Percentiles rank a stretch among this genome's conserved stretches.
These are phyloP conservation scores for Psilocybe cyanescens DNA, from an alignment of 768 basidiomycete species.

Conservation along the genomic window DNA sequence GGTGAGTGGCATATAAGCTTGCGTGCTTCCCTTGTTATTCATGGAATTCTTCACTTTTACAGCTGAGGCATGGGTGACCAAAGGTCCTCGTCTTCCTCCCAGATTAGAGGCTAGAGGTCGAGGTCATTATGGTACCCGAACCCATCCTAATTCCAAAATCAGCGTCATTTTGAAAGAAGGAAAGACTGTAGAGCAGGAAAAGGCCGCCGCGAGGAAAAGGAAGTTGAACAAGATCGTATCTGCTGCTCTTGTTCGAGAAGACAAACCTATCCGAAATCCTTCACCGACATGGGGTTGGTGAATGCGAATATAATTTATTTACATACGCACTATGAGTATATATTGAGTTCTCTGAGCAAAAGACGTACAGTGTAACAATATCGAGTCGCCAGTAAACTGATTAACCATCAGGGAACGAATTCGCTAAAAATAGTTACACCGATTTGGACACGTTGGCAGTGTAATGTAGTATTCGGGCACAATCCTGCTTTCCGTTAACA, in stretches of 20 bases:
- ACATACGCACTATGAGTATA: slow-evolving; percentile 4
- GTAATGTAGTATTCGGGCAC: slow-evolving; percentile 5
- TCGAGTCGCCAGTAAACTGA: too few species aligned
- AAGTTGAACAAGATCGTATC: slow-evolving; percentile 80
- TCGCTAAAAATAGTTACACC: slow-evolving; percentile 24
- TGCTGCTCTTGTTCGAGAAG: slow-evolving; percentile 78
- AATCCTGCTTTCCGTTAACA: slow-evolving; percentile 10
- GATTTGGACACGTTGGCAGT: slow-evolving; percentile 28
- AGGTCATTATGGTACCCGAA: slow-evolving; percentile 76
- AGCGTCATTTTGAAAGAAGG: slow-evolving; percentile 82
- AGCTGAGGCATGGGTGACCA: slow-evolving; percentile 96
- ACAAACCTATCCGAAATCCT: slow-evolving; percentile 77
- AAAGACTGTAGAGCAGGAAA: slow-evolving; percentile 71
- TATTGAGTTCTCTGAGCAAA: background rate
- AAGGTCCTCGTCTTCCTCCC: slow-evolving; percentile 66
- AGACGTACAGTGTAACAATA: too few species aligned
- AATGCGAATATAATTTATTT: slow-evolving; percentile 28
- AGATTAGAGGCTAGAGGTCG: slow-evolving; percentile 85
- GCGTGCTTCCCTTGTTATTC: background rate
- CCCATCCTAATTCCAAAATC: slow-evolving; percentile 76
- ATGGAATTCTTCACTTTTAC: slow-evolving; percentile 5
- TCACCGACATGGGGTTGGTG: slow-evolving; percentile 80
- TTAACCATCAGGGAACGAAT: background rate
- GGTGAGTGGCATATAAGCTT: slow-evolving; percentile 53
- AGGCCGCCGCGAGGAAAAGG: slow-evolving; percentile 62